These are phyloP conservation scores for Apiotrichum porosum DNA, from an alignment of 1,284 basidiomycete species.

Conservation along the genomic window DNA sequence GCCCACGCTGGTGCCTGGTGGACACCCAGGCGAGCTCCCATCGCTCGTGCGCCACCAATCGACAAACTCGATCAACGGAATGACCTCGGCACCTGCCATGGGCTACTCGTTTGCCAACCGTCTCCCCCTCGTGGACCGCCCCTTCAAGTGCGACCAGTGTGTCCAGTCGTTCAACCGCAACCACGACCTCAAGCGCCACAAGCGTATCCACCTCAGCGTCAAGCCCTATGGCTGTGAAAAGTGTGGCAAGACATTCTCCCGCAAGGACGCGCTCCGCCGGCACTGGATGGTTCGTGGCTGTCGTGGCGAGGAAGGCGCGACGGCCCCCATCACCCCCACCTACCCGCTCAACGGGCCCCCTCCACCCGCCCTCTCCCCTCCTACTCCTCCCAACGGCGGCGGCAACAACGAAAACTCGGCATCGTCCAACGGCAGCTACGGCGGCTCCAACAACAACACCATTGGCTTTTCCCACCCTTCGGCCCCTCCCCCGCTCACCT, in stretches of 20 bases:
- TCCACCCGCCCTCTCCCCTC: slow-evolving; percentile 37
- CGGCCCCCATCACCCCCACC: slow-evolving; percentile 38
- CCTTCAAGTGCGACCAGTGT: slow-evolving; percentile 50
- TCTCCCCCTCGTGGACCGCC: slow-evolving; percentile 40
- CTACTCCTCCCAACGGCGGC: slow-evolving; percentile 23
- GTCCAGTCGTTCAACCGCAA: slow-evolving; percentile 51
- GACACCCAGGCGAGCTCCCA: slow-evolving; percentile 18
- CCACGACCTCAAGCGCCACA: slow-evolving; percentile 51
- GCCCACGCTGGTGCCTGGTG: slow-evolving; percentile 9
- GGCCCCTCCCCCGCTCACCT: slow-evolving; percentile 34
- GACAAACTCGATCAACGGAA: slow-evolving; percentile 18
- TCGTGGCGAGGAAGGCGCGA: slow-evolving; percentile 44
- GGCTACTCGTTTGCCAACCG: slow-evolving; percentile 35
- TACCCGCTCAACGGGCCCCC: slow-evolving; percentile 34
- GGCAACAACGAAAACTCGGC: background rate
- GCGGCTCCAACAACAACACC: background rate
- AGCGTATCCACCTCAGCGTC: slow-evolving; percentile 49
- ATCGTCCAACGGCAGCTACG: background rate
- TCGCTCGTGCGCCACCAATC: slow-evolving; percentile 31
- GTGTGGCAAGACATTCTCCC: slow-evolving; percentile 50
- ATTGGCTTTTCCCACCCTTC: slow-evolving; percentile 30
- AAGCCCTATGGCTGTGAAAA: slow-evolving; percentile 50
- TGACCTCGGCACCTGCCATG: slow-evolving; percentile 15
- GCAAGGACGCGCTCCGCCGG: slow-evolving; percentile 50
- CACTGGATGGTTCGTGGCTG: slow-evolving; percentile 52